Evolutionary conservation across 768 basidiomycete species (phyloP).

Genomic region (Boletus pseudopeckii): DNA sequence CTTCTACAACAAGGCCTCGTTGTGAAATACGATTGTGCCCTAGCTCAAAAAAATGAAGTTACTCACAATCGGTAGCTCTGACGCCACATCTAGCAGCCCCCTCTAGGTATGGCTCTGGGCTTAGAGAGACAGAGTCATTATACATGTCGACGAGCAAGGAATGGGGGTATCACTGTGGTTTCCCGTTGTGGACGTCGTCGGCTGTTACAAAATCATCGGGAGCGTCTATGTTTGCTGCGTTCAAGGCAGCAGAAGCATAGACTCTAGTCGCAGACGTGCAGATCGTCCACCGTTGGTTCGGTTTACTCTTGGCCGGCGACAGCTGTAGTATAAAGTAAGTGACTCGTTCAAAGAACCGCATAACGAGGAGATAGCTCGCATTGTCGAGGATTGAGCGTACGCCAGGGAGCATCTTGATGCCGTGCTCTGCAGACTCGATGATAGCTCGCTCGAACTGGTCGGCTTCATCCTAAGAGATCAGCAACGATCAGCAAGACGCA

Average conservation of each 20-base stretch:
- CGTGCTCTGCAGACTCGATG: conserved; percentile 52
- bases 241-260: conserved; percentile 74
- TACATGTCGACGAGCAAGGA: background rate
- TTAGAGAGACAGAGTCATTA: conserved; percentile 18
- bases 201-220: conserved; percentile 77
- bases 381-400: conserved; percentile 55
- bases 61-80: conserved; percentile 38
- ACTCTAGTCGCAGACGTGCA: conserved; percentile 79
- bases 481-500: conserved; percentile 1
- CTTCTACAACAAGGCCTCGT: conserved; percentile 82
- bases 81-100: conserved; percentile 74
- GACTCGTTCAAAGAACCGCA: background rate
- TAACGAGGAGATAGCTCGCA: conserved; percentile 32
- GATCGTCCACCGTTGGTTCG: conserved; percentile 78
- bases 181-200: conserved; percentile 80
- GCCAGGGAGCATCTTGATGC: conserved; percentile 74
- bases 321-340: conserved; percentile 26
- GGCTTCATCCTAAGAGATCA: conserved; percentile 54
- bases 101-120: conserved; percentile 88
- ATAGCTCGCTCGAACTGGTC: conserved; percentile 79
- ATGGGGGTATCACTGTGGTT: conserved; percentile 55
- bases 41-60: background rate
- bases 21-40: conserved; percentile 4
- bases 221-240: conserved; percentile 58
- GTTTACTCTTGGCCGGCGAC: conserved; percentile 26